Evolutionary conservation across 108 stramenopile genomes (phyloP), one percentile per base, ranked within the genome.

Genomic region (Nannochloropsis gaditana): DNA sequence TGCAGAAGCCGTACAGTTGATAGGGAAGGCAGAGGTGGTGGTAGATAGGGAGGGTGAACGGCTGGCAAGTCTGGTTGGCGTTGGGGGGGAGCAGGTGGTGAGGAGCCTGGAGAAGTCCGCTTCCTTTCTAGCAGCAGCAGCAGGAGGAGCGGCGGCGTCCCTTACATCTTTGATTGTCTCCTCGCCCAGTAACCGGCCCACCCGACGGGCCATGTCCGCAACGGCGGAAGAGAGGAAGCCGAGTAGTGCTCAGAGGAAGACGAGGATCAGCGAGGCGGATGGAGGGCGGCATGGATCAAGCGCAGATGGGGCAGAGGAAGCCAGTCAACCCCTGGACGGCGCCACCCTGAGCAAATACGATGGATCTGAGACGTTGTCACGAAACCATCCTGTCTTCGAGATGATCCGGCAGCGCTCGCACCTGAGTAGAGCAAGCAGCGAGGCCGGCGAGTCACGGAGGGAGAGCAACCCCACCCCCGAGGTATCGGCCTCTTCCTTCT

Each of bases 11-110:
- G 59, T 73, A 6, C 4, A 73, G 59, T 15, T n/a, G 19, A 73
- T 6, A 73, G 59, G 19, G n/a, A 15, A 73, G n/a, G 4, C 6
- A 73, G n/a, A 73, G 4, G n/a, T 8, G 59, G 59, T 8, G 59
- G 31, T 31, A 31, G 31, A 73, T 73, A n/a, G n/a, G 19, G 59
- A 73, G n/a, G 59, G 59, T 73, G 59, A 73, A 73, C 5, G n/a
- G 4, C 5, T 73, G 3, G 8, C n/a, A n/a, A 73, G 59, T n/a
- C 5, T 73, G 59, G 59, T 73, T n/a, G 59, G 59, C n/a, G 59
- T n/a, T 73, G 59, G 59, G 15, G 59, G 59, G n/a, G 59, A 73
- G 59, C 59, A 73, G n/a, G 59, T 73, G 19, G 59, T 73, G 59
- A 15, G 59, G 59, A 15, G 59, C 19, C n/a, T 73, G 2, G 59